Base-by-base conservation (phyloP, 208 protist genomes). In the Leishmania braziliensis region DNA sequence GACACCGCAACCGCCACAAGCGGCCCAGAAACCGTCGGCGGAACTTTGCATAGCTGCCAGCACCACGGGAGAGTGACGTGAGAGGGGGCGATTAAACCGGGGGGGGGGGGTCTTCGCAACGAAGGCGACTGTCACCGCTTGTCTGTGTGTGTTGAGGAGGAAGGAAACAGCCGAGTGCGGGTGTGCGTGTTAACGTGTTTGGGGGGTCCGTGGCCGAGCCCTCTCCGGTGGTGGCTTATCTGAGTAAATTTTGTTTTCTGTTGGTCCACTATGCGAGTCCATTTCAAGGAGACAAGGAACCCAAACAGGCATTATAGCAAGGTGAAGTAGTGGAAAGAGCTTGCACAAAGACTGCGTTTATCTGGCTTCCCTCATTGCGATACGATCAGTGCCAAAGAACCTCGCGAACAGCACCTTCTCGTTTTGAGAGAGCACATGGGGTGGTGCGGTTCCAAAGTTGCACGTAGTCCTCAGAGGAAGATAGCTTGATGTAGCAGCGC, bases 21-120 rank as follows among this genome's bases (percentile, higher is more conserved):
- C 95, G 26, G 75, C 51, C 91, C 93, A 95, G 74, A 95, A 96
- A 26, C 76, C 80, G 9, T 90, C 78, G n/a, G 92, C 73, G 39
- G 77, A 51, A 56, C 77, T 66, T 70, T 79, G 29, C 50, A 84
- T 79, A 29, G n/a, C 48, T 82, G 23, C 4, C 14, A 60, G 65
- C 26, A 46, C 73, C n/a, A 43, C 54, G 62, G 8, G 16, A 76
- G 50, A 50, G 14, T n/a, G 26, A 8, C 5, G 56, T 12, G 53
- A 76, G 72, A 39, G n/a, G 20, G 39, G 54, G 1, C 50, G n/a
- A 75, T 46, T 1, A 29, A 54, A 5, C 26, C 23, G 43, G 36
- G 36, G 36, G 36, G 36, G 36, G 36, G 5, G 8, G n/a, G 33
- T 72, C 68, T 4, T 20, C 43, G 68, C 43, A 23, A 53, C 39